A percentile compares a stretch with the other conserved stretches of the same genome.
These are phyloP conservation scores for Simmondsia chinensis DNA, from an alignment of 148 eudicot genomes.

Conservation along the genomic window DNA sequence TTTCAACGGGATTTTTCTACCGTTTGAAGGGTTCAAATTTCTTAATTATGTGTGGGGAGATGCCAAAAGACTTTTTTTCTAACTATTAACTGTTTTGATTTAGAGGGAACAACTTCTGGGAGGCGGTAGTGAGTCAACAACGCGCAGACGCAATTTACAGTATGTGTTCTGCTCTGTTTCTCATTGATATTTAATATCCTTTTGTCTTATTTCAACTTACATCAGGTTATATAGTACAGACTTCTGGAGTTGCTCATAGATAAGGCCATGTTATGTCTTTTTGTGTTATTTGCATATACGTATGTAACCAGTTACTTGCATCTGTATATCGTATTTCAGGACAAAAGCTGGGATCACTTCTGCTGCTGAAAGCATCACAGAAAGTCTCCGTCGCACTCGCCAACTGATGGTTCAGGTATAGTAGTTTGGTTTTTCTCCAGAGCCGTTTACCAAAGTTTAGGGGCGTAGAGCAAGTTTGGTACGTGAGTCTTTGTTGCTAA, in stretches of 20 bases:
- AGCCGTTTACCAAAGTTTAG: too few relatives aligned
- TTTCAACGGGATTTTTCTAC: too few relatives aligned
- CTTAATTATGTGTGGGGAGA: neutral
- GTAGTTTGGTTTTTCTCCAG: neutral
- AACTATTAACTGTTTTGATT: constrained; percentile 15
- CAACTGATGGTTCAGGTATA: constrained; percentile 97
- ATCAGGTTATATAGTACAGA: too few relatives aligned
- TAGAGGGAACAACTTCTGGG: constrained; percentile 92
- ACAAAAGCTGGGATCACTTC: constrained; percentile 95
- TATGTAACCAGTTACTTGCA: too few relatives aligned
- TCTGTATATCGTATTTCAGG: constrained; percentile 21
- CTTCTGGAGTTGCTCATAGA: too few relatives aligned
- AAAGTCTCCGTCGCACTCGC: constrained; percentile 85
- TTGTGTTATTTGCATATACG: too few relatives aligned
- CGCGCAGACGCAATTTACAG: constrained; percentile 84
- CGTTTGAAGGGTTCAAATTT: too few relatives aligned
- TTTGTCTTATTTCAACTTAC: neutral
- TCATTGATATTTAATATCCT: too few relatives aligned
- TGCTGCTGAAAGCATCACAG: constrained; percentile 96
- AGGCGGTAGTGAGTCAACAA: constrained; percentile 89
- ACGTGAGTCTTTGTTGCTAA: too few relatives aligned
- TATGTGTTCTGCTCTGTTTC: constrained; percentile 26
- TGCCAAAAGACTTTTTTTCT: neutral
- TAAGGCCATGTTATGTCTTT: too few relatives aligned
- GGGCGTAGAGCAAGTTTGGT: too few relatives aligned